A percentile compares a stretch with the other conserved stretches of the same genome.
These are phyloP conservation scores for Shiraia sp. DNA, from an alignment of 2,329 filamentous ascomycete species.

Conservation along the genomic window DNA sequence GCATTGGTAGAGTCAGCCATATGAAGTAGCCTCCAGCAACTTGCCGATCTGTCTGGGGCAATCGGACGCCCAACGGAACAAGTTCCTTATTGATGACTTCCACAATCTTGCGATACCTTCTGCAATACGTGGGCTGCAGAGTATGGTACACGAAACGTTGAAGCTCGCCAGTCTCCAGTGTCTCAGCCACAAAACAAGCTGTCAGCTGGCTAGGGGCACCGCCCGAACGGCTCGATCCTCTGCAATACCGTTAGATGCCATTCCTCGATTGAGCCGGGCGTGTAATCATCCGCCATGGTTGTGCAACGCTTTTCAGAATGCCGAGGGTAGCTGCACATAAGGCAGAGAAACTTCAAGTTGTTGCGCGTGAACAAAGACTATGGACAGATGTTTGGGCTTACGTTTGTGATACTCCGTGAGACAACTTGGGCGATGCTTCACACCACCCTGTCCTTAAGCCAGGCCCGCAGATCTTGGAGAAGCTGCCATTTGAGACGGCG, in stretches of 20 bases:
- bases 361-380: too few relatives aligned
- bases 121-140: slow-evolving; percentile 60
- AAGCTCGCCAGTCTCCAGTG: slow-evolving; percentile 57
- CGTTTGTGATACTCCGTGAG: slow-evolving; percentile 63
- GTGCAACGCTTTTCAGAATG: not conserved
- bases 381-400: too few relatives aligned
- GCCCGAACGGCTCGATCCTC: slow-evolving; percentile 62
- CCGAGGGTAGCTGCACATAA: slow-evolving; percentile 1
- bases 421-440: slow-evolving; percentile 68
- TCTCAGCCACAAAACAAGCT: slow-evolving; percentile 59
- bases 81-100: slow-evolving; percentile 63
- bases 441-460: slow-evolving; percentile 88
- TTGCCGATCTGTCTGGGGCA: slow-evolving; percentile 48
- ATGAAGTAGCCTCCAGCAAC: slow-evolving; percentile 83
- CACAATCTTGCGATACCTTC: slow-evolving; percentile 60
- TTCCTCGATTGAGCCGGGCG: slow-evolving; percentile 8
- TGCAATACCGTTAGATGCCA: slow-evolving; percentile 36
- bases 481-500: slow-evolving; percentile 82
- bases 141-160: slow-evolving; percentile 57
- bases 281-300: slow-evolving; percentile 4
- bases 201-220: slow-evolving; percentile 64
- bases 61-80: slow-evolving; percentile 63
- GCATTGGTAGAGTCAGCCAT: slow-evolving; percentile 69
- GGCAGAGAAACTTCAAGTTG: slow-evolving; percentile 5
- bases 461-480: slow-evolving; percentile 84